Percentiles rank a stretch among this genome's conserved stretches.
phyloP scores from a whole-genome alignment of 352 stramenopile genomes.

The Thalassiosira mediterranea region DNA sequence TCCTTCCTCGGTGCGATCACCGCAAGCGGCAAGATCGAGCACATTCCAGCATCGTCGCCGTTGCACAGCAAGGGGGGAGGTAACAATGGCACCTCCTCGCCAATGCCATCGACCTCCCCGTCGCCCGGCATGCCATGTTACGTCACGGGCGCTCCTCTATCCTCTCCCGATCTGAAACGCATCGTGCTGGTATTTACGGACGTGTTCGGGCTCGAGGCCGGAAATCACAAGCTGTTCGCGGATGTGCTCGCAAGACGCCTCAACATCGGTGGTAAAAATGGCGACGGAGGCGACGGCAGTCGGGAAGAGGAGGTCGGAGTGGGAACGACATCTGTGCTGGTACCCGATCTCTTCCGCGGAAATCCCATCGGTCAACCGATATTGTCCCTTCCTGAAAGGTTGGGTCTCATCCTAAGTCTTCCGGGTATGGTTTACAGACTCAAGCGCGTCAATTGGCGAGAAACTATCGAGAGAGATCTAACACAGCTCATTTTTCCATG shows the following conservation, averaged over 20 bases:
- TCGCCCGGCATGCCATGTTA: background rate
- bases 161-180: background rate
- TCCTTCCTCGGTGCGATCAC: background rate
- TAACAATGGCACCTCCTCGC: too few relatives aligned
- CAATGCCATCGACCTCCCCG: background rate
- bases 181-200: background rate
- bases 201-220: background rate
- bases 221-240: constrained; percentile 1
- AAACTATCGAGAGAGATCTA: background rate
- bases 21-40: background rate
- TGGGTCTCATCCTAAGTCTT: background rate
- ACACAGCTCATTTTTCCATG: background rate
- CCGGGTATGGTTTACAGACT: background rate
- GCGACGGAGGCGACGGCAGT: too few relatives aligned
- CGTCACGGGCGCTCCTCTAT: background rate
- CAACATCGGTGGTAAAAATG: too few relatives aligned
- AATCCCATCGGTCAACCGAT: background rate
- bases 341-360: background rate
- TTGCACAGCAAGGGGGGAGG: background rate
- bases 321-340: background rate
- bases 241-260: background rate
- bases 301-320: too few relatives aligned
- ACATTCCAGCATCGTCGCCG: background rate
- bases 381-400: too few relatives aligned
- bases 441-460: background rate